Conservation (phyloP, 495 filamentous ascomycete species). For the Astrocystis sublimbata region DNA sequence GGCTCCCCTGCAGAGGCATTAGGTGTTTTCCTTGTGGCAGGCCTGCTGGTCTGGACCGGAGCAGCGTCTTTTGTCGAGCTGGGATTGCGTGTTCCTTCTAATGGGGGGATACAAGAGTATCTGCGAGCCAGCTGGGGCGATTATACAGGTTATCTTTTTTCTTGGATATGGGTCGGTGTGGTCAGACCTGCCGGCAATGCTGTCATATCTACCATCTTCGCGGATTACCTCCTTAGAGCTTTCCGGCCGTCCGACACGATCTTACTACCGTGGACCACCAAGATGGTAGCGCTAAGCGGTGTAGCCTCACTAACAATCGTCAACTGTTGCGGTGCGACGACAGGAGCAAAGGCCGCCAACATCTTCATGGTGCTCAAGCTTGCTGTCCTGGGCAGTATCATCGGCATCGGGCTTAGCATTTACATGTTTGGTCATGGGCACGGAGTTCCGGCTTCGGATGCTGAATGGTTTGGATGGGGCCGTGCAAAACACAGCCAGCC, state of each 20-base stretch:
- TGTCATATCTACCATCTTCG: conserved; percentile 37
- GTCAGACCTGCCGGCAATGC: conserved; percentile 29
- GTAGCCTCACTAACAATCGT: conserved; percentile 26
- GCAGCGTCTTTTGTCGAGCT: conserved; percentile 48
- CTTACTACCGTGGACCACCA: conserved; percentile 25
- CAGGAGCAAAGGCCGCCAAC: conserved; percentile 20
- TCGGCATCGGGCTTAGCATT: conserved; percentile 15
- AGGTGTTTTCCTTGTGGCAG: conserved; percentile 44
- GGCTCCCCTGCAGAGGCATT: conserved; percentile 31
- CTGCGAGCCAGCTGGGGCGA: conserved; percentile 38
- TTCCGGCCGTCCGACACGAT: conserved; percentile 15
- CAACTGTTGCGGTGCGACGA: conserved; percentile 26
- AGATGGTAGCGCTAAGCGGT: conserved; percentile 31
- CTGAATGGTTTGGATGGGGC: conserved; percentile 15
- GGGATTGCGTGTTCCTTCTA: conserved; percentile 41
- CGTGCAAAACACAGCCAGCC: conserved; percentile 1
- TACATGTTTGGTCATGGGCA: conserved; percentile 18
- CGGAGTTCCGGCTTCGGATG: conserved; percentile 17
- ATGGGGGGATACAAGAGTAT: conserved; percentile 50
- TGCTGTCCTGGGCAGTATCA: conserved; percentile 19
- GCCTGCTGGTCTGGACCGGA: conserved; percentile 47
- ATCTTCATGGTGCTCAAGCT: conserved; percentile 23
- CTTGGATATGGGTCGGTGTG: conserved; percentile 41
- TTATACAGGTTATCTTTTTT: conserved; percentile 36
- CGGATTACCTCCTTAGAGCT: conserved; percentile 31